Base-by-base conservation (phyloP, 192 early-diverging fungal species). In the Obelidium mucronatum region DNA sequence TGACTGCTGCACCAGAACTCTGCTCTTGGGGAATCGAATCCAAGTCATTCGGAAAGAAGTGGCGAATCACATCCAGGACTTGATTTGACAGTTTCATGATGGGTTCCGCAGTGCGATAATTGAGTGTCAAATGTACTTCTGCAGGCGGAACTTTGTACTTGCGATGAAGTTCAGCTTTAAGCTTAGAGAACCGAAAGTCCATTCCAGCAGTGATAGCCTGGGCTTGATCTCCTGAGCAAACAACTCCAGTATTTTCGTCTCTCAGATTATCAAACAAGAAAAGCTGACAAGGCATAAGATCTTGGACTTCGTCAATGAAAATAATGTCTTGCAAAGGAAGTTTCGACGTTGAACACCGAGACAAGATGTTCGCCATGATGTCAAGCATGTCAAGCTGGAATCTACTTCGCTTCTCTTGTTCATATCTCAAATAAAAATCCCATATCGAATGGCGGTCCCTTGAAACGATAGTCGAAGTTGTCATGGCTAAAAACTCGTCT, bases 271-370 rank as follows among this genome's bases (percentile, higher is more conserved):
- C 26, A 33, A 60, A 60, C 33, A 60, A 33, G 24, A 8, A 19
- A 8, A 6, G 24, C 24, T 60, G 1, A 33, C 58, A 60, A 6
- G 6, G 58, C 26, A 60, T 19, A 0, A 60, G 24, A 60, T 60
- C 58, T 60, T 60, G 58, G 13, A 60, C 58, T 34, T 60, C 58
- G 24, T 60, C 58, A 26, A 60, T 24, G 24, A 60, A 60, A 33
- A 60, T 60, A 33, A 60, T 13, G 58, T 60, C 1, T 0, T 19
- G 24, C 58, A 0, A 13, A 6, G 33, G 33, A 0, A 33, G 26
- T 24, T 60, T 24, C 8, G 24, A 13, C 13, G 8, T 31, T 8
- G 13, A 19, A 0, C 24, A 6, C 24, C 58, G 58, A 6, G 26
- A 33, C 58, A 60, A 24, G 24, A 60, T 1, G 24, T 60, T 6